Base-by-base conservation (phyloP, 2,329 filamentous ascomycete genomes). In the Fusarium gaditjirri region DNA sequence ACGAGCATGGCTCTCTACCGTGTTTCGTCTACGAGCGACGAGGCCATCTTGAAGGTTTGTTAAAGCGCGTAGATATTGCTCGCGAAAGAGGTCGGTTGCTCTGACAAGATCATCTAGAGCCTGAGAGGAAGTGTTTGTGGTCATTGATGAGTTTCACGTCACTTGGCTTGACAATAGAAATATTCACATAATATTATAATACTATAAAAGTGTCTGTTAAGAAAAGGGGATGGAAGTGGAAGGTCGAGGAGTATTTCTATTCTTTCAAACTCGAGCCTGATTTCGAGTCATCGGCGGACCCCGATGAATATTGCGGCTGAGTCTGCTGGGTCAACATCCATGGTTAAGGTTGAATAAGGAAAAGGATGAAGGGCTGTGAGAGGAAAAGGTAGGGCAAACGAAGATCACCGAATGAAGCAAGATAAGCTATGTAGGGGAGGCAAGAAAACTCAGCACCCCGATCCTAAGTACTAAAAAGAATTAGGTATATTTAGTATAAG, bases 41-140 rank as follows among this genome's bases (percentile, higher is more conserved):
- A 78, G 57, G 38, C 60, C 72, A 42, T 82, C 78, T 39, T 80
- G 78, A 21, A 82, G 73, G 49, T 47, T 71, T 50, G 76, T 72
- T 10, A 81, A 70, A 29, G 74, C 74, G 58, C 75, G 77, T 38
- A 81, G 67, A 52, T 81, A 80, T 43, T 80, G 77, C n/a, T 81
- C 80, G 56, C 81, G 81, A 47, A 78, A 75, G 27, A 76, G 65
- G 49, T 83, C 80, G 46, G 80, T 77, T 33, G 76, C 77, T 42
- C 67, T 74, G 66, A 82, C 74, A 50, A 82, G 74, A 38, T 82
- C 79, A 61, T 83, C 80, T 21, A 80, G 75, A 66, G 76, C 71
- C 31, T 75, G 72, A 21, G 73, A 75, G 21, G 65, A 38, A 29
- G 57, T 55, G 42, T 65, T 52, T 59, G 72, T 66, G 49, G 55